Evolutionary conservation across 2,329 filamentous ascomycete species (phyloP), one percentile per base, ranked within the genome.

Genomic region (Sodiomyces alkalinus): DNA sequence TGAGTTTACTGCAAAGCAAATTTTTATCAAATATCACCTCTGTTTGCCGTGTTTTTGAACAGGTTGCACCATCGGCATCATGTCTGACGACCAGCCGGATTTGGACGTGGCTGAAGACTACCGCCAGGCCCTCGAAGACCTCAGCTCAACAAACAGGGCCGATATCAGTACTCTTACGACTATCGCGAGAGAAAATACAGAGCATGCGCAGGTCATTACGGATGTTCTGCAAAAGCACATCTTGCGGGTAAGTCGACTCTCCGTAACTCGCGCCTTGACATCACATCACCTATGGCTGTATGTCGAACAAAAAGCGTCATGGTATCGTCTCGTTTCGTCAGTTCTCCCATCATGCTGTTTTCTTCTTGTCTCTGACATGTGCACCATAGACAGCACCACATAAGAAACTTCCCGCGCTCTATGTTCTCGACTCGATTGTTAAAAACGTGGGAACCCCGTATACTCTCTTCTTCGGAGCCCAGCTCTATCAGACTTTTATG

Each of bases 391-490:
- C 80, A 30, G 72, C 83, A 25, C 85, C 90, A 21, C 68, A 74
- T 35, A 86, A 85, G 52, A 98, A 96, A 48, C 63, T 98, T 3
- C 86, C 90, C 12, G 83, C 90, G n/a, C 67, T 98, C 17, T 98
- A 96, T 56, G 82, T 98, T 39, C 76, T 98, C 47, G 90, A 98
- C 56, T 96, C 87, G 11, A 87, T 98, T 36, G 86, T 92, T 48
- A 98, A 98, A 56, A 96, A 98, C 60, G 85, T 98, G 36, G 90
- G 90, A 35, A 94, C 87, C 1, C 90, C 90, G 6, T 98, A 98
- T 54, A 96, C 87, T 0, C 66, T 96, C 9, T 96, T 93, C 52
- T 80, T 98, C 39, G 83, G 86, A 29, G 77, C 82, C 22, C 87
- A 87, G 46, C 70, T 98, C 21, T 96, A 87, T 55, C 72, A 77